phyloP scores from a whole-genome alignment of 768 basidiomycete genomes.

The Mycena galericulata region DNA sequence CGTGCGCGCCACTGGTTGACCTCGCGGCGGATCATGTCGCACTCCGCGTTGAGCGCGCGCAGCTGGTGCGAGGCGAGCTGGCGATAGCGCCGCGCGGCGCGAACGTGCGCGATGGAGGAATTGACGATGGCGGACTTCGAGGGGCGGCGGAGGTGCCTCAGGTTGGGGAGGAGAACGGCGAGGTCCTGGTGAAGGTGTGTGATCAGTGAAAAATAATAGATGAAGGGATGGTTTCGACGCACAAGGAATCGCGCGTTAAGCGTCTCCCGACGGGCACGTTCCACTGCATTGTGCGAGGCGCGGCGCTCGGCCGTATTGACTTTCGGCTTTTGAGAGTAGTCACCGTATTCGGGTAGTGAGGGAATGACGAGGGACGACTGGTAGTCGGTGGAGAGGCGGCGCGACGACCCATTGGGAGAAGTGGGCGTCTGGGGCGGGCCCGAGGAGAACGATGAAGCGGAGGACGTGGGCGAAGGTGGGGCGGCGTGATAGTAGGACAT shows the following conservation, averaged over 20 bases:
- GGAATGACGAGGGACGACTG: slow-evolving; percentile 26
- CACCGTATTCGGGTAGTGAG: slow-evolving; percentile 30
- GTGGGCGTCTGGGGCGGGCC: slow-evolving; percentile 32
- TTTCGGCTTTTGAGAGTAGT: slow-evolving; percentile 47
- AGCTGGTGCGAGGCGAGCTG: slow-evolving; percentile 59
- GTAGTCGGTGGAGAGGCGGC: slow-evolving; percentile 9
- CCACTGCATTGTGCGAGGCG: slow-evolving; percentile 84
- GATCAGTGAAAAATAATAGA: slow-evolving; percentile 42
- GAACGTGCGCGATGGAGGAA: slow-evolving; percentile 76
- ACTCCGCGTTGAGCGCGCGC: slow-evolving; percentile 60
- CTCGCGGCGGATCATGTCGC: slow-evolving; percentile 33
- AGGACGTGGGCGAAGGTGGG: slow-evolving; percentile 34
- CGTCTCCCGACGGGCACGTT: slow-evolving; percentile 79
- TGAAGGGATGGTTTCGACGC: slow-evolving; percentile 1
- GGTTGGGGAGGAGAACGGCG: slow-evolving; percentile 76
- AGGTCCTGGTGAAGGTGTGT: slow-evolving; percentile 59
- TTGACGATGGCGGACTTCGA: slow-evolving; percentile 86
- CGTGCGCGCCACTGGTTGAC: slow-evolving; percentile 35
- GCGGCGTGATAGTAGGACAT: slow-evolving; percentile 31
- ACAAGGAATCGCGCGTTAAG: slow-evolving; percentile 77
- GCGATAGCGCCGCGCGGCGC: slow-evolving; percentile 70
- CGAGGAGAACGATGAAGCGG: slow-evolving; percentile 30
- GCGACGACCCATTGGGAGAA: slow-evolving; percentile 10
- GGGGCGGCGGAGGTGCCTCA: slow-evolving; percentile 76
- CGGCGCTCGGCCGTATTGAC: slow-evolving; percentile 75